Percentiles rank a stretch among this genome's conserved stretches.
phyloP scores from a whole-genome alignment of 2,329 filamentous ascomycete genomes.

The Leptographium lundbergii region DNA sequence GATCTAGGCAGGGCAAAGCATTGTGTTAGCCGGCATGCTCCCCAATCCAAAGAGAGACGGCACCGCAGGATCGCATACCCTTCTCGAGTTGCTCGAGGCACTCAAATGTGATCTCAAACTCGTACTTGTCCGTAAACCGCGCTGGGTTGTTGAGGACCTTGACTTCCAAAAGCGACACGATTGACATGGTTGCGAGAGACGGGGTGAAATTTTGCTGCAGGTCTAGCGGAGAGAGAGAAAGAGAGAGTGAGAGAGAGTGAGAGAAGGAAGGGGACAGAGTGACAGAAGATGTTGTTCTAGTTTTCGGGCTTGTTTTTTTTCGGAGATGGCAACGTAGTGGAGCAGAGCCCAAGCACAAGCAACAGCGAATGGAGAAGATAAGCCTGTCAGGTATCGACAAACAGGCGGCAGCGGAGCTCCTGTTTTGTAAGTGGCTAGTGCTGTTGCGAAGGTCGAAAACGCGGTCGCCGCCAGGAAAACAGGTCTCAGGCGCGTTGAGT shows the following conservation, averaged over 20 bases:
- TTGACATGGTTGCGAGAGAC: slow-evolving; percentile 58
- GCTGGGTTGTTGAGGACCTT: slow-evolving; percentile 96
- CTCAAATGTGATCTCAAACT: slow-evolving; percentile 98
- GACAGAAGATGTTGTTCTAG: not conserved
- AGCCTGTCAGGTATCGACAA: not conserved
- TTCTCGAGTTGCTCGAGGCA: slow-evolving; percentile 91
- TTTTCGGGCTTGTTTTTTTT: not conserved
- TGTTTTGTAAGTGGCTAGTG: not conserved
- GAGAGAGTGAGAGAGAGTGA: not conserved
- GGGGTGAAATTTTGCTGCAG: not conserved
- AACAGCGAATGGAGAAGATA: not conserved
- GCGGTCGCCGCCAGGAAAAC: slow-evolving; percentile 6
- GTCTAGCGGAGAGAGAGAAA: not conserved
- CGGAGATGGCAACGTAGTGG: no score
- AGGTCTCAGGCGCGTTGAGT: slow-evolving; percentile 11
- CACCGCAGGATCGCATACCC: slow-evolving; percentile 36
- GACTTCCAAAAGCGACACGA: slow-evolving; percentile 90
- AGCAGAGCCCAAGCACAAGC: no score
- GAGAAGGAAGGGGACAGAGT: not conserved
- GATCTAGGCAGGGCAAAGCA: slow-evolving; percentile 42
- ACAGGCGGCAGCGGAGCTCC: not conserved
- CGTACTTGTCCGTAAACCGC: slow-evolving; percentile 81
- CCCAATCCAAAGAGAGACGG: not conserved
- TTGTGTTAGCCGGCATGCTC: not conserved
- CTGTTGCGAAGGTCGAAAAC: slow-evolving; percentile 6